A percentile compares a stretch with the other conserved stretches of the same genome.
Evolutionary conservation across 2,329 filamentous ascomycete species (phyloP).

Genomic region (Cryoendolithus antarcticus): DNA sequence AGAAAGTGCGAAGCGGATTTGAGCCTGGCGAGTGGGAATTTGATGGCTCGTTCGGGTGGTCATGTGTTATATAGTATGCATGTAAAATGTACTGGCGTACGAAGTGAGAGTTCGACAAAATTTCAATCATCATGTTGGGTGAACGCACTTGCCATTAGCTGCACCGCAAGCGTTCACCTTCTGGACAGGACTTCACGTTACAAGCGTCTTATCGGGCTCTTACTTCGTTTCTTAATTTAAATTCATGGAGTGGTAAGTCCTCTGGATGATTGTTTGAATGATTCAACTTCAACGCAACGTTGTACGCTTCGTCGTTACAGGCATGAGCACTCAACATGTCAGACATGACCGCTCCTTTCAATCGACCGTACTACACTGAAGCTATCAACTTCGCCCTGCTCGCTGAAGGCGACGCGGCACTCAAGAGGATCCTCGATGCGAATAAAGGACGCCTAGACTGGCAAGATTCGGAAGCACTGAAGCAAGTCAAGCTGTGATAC

Average conservation of each 20-base stretch:
- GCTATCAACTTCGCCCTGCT: conserved; percentile 51
- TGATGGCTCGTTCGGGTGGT: conserved; percentile 37
- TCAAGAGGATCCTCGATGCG: conserved; percentile 17
- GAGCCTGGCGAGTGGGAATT: conserved; percentile 27
- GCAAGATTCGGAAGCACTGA: conserved; percentile 59
- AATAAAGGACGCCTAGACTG: conserved; percentile 59
- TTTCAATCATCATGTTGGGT: too few relatives aligned
- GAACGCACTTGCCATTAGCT: too few relatives aligned
- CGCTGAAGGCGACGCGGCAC: conserved; percentile 48
- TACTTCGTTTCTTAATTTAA: too few relatives aligned
- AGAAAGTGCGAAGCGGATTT: conserved; percentile 29
- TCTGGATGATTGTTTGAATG: too few relatives aligned
- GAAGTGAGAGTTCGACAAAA: too few relatives aligned
- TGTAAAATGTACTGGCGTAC: background rate
- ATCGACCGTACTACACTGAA: conserved; percentile 35
- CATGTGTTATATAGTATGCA: conserved; percentile 17
- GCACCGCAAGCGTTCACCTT: too few relatives aligned
- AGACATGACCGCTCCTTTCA: background rate
- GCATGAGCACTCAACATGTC: conserved; percentile 1
- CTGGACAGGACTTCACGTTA: too few relatives aligned
- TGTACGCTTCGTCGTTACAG: background rate
- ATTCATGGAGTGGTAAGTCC: too few relatives aligned
- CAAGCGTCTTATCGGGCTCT: too few relatives aligned
- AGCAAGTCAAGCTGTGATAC: conserved; percentile 49
- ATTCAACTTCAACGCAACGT: too few relatives aligned